A percentile compares a stretch with the other conserved stretches of the same genome.
These are phyloP conservation scores for Gossypium schwendimanii DNA, from an alignment of 441 rosid species.

Conservation along the genomic window DNA sequence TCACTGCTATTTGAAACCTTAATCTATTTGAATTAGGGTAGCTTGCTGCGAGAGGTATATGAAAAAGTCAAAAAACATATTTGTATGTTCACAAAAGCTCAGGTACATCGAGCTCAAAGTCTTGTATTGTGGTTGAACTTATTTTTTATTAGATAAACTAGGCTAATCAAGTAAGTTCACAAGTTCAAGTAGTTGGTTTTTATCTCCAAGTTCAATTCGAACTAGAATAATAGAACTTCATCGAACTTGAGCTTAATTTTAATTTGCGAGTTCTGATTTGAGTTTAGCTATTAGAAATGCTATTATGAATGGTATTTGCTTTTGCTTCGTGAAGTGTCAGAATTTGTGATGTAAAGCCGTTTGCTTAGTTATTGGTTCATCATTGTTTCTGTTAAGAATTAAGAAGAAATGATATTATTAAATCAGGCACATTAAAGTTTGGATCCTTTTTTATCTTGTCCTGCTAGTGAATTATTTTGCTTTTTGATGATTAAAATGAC, in stretches of 20 bases:
- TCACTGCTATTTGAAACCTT: neutral
- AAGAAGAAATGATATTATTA: neutral
- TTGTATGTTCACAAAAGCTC: neutral
- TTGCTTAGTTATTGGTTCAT: neutral
- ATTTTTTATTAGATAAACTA: neutral
- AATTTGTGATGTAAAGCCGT: neutral
- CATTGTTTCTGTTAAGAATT: neutral
- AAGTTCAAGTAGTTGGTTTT: neutral
- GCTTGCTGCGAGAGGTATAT: neutral
- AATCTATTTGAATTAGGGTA: neutral
- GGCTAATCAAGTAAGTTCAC: neutral
- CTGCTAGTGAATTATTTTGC: neutral
- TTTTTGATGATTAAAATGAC: slow-evolving; percentile 4
- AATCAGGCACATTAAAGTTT: neutral
- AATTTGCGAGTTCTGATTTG: neutral
- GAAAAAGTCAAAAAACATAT: neutral
- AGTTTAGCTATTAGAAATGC: neutral
- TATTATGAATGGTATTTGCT: neutral
- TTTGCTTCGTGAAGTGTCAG: neutral
- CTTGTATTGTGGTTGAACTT: neutral
- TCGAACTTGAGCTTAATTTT: neutral
- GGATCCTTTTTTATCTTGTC: neutral
- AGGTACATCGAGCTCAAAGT: neutral
- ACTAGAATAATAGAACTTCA: neutral
- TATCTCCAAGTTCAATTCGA: neutral